A percentile compares a stretch with the other conserved stretches of the same genome.
phyloP scores from a whole-genome alignment of 2,329 filamentous ascomycete species.

The Curvularia sp. region DNA sequence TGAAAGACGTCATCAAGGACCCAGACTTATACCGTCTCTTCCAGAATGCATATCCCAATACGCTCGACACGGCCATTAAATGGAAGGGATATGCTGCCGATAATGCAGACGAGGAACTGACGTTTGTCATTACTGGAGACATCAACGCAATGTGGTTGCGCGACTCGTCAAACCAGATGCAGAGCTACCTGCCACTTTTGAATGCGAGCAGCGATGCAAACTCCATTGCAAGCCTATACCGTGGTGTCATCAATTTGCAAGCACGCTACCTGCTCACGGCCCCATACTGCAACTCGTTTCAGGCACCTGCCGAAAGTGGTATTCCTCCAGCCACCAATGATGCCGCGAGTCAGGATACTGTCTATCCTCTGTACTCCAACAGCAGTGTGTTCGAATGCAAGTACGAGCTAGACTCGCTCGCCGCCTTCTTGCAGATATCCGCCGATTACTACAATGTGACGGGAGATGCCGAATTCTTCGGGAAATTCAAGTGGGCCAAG shows the following conservation, averaged over 20 bases:
- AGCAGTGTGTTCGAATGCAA: conserved; percentile 61
- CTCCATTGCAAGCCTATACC: conserved; percentile 71
- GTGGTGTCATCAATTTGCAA: conserved; percentile 76
- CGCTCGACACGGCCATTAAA: conserved; percentile 73
- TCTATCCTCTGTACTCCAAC: conserved; percentile 55
- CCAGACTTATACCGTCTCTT: conserved; percentile 74
- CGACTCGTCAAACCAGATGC: conserved; percentile 71
- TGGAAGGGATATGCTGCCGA: conserved; percentile 70
- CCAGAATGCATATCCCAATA: conserved; percentile 76
- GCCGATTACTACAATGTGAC: conserved; percentile 60
- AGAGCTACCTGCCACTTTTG: conserved; percentile 71
- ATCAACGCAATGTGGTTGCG: conserved; percentile 65
- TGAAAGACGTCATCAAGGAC: conserved; percentile 53
- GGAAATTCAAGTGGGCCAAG: conserved; percentile 56
- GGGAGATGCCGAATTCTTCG: conserved; percentile 58
- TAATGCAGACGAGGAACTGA: conserved; percentile 68
- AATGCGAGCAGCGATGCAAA: conserved; percentile 61
- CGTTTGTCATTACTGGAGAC: conserved; percentile 66
- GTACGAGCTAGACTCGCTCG: conserved; percentile 62
- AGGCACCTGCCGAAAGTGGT: conserved; percentile 58
- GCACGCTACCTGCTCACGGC: conserved; percentile 70
- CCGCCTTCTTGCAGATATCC: conserved; percentile 60
- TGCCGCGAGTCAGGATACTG: conserved; percentile 51
- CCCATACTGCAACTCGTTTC: conserved; percentile 63
- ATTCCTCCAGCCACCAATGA: conserved; percentile 52